phyloP scores from a whole-genome alignment of 257 asterid species.

The Schizonepeta tenuifolia region DNA sequence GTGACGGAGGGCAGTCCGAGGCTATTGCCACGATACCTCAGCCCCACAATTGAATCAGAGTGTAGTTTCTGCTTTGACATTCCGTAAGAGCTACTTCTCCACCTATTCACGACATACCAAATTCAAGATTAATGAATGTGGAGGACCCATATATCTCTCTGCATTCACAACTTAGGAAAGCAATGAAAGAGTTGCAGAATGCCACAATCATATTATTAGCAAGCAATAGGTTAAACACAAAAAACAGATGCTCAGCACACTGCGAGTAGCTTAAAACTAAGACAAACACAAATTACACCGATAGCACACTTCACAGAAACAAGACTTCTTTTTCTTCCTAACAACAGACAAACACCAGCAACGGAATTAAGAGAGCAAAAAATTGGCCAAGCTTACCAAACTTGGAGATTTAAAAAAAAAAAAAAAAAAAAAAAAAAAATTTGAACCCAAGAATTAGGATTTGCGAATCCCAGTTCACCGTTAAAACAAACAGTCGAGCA shows the following conservation, averaged over 20 bases:
- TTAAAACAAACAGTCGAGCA: slow-evolving; percentile 5
- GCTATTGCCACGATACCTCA: slow-evolving; percentile 51
- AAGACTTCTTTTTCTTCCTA: not conserved
- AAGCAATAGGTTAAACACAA: not conserved
- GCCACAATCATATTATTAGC: not conserved
- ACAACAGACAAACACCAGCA: not conserved
- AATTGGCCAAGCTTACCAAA: not conserved
- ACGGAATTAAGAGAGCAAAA: not conserved
- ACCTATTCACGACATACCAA: slow-evolving; percentile 34
- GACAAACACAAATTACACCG: not conserved
- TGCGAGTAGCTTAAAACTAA: not conserved
- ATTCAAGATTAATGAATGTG: slow-evolving; percentile 20
- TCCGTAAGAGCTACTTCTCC: slow-evolving; percentile 27
- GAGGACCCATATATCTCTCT: not conserved
- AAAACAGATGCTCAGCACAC: not conserved
- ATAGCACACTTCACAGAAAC: not conserved
- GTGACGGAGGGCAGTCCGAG: slow-evolving; percentile 59
- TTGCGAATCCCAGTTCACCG: slow-evolving; percentile 3
- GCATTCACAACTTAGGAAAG: not conserved
- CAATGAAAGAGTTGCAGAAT: not conserved
- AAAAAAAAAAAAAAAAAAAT: too few relatives aligned
- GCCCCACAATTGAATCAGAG: slow-evolving; percentile 47
- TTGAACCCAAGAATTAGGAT: not conserved
- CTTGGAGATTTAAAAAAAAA: not conserved
- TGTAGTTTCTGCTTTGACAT: slow-evolving; percentile 55